Base-by-base conservation (phyloP, 1,284 basidiomycete species). In the Leccinum huronense region DNA sequence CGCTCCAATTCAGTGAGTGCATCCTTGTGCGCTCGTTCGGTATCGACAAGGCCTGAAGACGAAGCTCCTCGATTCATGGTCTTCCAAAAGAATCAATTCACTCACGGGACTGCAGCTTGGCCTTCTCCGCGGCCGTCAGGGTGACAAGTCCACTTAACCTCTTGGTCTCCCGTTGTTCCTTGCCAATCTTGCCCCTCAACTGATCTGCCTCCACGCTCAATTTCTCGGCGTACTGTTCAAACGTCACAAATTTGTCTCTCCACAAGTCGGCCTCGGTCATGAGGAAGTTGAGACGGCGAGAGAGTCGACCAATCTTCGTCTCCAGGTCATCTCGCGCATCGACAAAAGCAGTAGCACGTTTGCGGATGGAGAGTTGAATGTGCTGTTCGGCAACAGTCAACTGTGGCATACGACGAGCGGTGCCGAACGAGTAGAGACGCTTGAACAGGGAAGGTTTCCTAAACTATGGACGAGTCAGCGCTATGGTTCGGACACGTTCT, bases 211-310 rank as follows among this genome's bases (percentile, higher is more conserved):
- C 93, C 30, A 83, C 84, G 70, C 91, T 93, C 56, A 95, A 80
- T 74, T 93, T 93, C 79, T 95, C 93, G n/a, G 93, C 93, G 71
- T 95, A 93, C 77, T 91, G 88, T 76, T 95, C 93, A 69, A 95
- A 95, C 31, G 91, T 91, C 53, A 94, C 91, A 70, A 95, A 95
- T 76, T 95, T 95, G 78, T 93, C 91, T 66, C 93, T 82, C 93
- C 93, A 95, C 54, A 95, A 80, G 73, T 95, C 93, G 14, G 87
- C 88, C 77, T 95, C 93, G 5, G 91, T 93, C 91, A 95, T 94
- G 70, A 95, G 80, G 81, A 95, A 95, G 78, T 95, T 94, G 68
- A 95, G 84, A 51, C 93, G 83, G 65, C 91, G 84, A 55, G 89
- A 90, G 45, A 94, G 81, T 56, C 91, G 86, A 42, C 91, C 91